Evolutionary conservation across 345 rosid genomes (phyloP), one percentile per base, ranked within the genome.

Genomic region (Xanthoceras sorbifolium): DNA sequence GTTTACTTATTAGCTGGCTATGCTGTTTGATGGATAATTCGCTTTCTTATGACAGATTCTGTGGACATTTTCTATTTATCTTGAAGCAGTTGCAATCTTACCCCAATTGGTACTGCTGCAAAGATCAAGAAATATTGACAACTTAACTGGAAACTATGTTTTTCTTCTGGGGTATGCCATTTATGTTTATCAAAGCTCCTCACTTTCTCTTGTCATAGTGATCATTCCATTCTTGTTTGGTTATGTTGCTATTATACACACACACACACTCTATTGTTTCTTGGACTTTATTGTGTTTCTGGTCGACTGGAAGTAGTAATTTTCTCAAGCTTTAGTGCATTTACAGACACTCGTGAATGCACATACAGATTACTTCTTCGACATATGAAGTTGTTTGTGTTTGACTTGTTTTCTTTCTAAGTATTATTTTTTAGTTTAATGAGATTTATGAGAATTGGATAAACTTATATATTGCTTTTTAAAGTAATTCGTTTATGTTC

Each of bases 41-140:
- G 69, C 64, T 36, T 54, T 82, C 8, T 55, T 61, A 28, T 64
- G 65, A 29, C 77, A 89, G 89, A 82, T 87, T 29, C 46, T 84
- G 82, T 85, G 92, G 90, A 29, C 88, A 28, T 83, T 79, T 70
- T 87, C 92, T 23, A 34, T 87, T 62, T 89, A 81, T 71, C 76
- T 89, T 20, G 90, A 89, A 84, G 92, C 90, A 18, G 85, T 89
- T 54, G 89, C 90, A 28, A 87, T 89, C 61, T 66, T 89, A 67
- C 90, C 90, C 0, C 89, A 89, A 57, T 80, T 89, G 64, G 82
- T 89, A 14, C 59, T 89, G 69, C 71, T 89, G 59, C 90, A 89
- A 67, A 82, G 83, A 75, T 79, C 88, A 12, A 81, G 87, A 34
- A 89, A 89, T 67, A 77, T 87, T 22, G 92, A 89, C 82, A 89